Percentiles rank a stretch among this genome's conserved stretches.
Conservation (phyloP, 805 yeast species). For the Zygosaccharomyces pseudorouxii region DNA sequence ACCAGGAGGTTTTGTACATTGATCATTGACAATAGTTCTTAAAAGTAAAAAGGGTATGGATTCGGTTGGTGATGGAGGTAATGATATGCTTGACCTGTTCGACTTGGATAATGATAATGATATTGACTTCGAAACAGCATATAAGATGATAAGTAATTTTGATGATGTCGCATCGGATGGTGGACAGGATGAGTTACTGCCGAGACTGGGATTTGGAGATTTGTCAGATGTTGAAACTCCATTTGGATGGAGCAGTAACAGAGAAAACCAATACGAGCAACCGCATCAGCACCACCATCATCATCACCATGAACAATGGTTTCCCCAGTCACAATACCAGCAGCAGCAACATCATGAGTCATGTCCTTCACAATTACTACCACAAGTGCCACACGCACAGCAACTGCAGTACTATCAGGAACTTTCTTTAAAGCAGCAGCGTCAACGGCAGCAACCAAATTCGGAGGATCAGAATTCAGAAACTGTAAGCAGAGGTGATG, state of each 20-base stretch:
- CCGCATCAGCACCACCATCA: background rate
- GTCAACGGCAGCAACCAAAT: background rate
- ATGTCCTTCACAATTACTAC: background rate
- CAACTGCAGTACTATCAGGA: background rate
- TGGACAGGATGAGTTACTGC: conserved; percentile 7
- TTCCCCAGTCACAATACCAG: background rate
- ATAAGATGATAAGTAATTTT: conserved; percentile 27
- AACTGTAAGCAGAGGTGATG: background rate
- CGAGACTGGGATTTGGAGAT: conserved; percentile 8
- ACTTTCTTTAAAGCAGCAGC: background rate
- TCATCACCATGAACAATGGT: background rate
- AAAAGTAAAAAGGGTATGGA: background rate
- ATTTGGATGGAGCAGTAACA: background rate
- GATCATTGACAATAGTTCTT: background rate
- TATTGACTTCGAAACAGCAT: conserved; percentile 36
- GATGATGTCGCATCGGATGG: conserved; percentile 15
- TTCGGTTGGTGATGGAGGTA: conserved; percentile 9
- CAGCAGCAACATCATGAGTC: background rate
- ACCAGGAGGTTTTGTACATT: background rate
- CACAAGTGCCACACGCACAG: background rate
- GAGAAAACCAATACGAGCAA: background rate
- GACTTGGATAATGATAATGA: conserved; percentile 31
- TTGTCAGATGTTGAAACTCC: background rate
- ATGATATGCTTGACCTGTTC: conserved; percentile 20
- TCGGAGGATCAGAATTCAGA: background rate